These are phyloP conservation scores for Rhazya stricta DNA, from an alignment of 257 asterid genomes.

Conservation along the genomic window DNA sequence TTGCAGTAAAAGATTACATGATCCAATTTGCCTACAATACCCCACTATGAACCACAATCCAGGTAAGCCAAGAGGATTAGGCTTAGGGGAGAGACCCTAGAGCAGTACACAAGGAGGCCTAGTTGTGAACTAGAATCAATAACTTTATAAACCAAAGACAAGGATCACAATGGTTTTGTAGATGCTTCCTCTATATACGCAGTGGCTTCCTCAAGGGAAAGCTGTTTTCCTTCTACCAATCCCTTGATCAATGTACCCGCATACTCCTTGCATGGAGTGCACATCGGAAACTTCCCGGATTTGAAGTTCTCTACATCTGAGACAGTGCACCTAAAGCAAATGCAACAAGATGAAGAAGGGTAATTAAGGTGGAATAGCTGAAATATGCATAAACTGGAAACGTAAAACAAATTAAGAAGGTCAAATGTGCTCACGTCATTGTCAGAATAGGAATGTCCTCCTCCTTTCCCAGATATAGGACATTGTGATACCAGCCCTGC, in stretches of 20 bases:
- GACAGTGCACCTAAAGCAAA: conserved; percentile 53
- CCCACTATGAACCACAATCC: not conserved
- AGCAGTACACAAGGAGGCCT: not conserved
- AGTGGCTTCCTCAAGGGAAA: conserved; percentile 65
- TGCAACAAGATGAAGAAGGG: conserved; percentile 4
- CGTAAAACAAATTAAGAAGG: not conserved
- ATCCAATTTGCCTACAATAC: not conserved
- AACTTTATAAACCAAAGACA: conserved; percentile 4
- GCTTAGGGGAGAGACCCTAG: not conserved
- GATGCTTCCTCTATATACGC: conserved; percentile 67
- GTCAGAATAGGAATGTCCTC: conserved; percentile 67
- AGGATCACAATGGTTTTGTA: conserved; percentile 37
- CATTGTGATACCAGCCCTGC: conserved; percentile 88
- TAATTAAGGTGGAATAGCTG: not conserved
- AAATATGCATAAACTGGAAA: not conserved
- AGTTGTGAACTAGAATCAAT: not conserved
- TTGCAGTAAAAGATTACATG: not conserved
- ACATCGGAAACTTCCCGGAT: conserved; percentile 46
- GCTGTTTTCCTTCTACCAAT: conserved; percentile 71
- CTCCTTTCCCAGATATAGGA: conserved; percentile 73
- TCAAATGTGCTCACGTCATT: conserved; percentile 62
- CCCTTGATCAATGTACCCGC: conserved; percentile 62
- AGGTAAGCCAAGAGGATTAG: not conserved
- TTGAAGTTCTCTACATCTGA: conserved; percentile 50
- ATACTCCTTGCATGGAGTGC: conserved; percentile 65